Evolutionary conservation across 2,329 filamentous ascomycete species (phyloP).

Genomic region (Epichloe baconii): DNA sequence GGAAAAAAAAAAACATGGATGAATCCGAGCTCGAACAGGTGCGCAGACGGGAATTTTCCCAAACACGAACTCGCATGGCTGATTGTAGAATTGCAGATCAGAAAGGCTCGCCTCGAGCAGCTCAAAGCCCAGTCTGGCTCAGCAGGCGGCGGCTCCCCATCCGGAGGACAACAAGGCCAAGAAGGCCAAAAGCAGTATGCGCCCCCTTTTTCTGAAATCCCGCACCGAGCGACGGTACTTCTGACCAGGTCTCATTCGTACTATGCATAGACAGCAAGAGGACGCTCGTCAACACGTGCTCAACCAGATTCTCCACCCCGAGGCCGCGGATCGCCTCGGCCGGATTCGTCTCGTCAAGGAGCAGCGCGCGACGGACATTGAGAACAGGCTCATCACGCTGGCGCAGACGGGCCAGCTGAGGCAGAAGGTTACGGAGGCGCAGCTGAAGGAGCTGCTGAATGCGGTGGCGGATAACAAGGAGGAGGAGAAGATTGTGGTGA

Average conservation of each 20-base stretch:
- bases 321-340: slow-evolving; percentile 82
- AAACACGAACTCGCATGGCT: background rate
- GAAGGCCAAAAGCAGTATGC: slow-evolving; percentile 45
- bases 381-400: slow-evolving; percentile 86
- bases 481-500: slow-evolving; percentile 79
- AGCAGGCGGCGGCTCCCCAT: slow-evolving; percentile 22
- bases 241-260: background rate
- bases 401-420: slow-evolving; percentile 78
- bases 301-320: slow-evolving; percentile 85
- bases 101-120: slow-evolving; percentile 84
- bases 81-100: slow-evolving; percentile 45
- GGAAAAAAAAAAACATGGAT: slow-evolving; percentile 20
- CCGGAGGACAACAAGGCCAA: slow-evolving; percentile 32
- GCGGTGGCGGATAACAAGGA: slow-evolving; percentile 69
- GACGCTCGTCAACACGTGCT: slow-evolving; percentile 69
- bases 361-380: slow-evolving; percentile 75
- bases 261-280: slow-evolving; percentile 31
- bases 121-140: slow-evolving; percentile 60
- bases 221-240: too few relatives aligned
- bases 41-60: background rate
- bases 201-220: background rate
- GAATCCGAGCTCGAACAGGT: slow-evolving; percentile 32
- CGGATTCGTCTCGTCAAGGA: slow-evolving; percentile 95
- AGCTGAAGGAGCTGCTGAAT: slow-evolving; percentile 82
- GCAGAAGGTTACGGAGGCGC: slow-evolving; percentile 77